Evolutionary conservation across 2,329 filamentous ascomycete species (phyloP), one percentile per base, ranked within the genome.

Genomic region (Aspergillus amoenus): DNA sequence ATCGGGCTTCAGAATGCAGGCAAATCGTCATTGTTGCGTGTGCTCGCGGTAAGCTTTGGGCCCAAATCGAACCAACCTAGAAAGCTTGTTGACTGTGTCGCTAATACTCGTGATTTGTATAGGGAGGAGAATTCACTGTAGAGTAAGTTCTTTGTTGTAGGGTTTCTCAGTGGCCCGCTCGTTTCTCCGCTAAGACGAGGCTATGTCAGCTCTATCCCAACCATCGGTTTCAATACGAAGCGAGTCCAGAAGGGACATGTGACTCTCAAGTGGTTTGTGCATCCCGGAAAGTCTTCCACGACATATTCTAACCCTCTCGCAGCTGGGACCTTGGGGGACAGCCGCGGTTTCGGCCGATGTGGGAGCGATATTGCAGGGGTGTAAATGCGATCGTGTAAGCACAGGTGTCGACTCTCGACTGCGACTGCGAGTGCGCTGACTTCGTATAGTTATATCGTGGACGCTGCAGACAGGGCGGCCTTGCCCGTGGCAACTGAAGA

Each of bases 161-260:
- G 44, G 37, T 51, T 27, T 47, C 39, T 57, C 42, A 40, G 46
- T 30, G 32, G 42, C 43, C 7, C 15, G 18, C 34, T 21, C 21
- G 27, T 34, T 13, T n/a, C 59, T 48, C 64, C 61, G 59, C 55
- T 61, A 63, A 40, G 45, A 59, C 55, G 37, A 55, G 55, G 47
- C 78, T 71, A 21, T 34, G 22, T 47, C 80, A 97, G 93, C 81
- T 96, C 93, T 65, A 97, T 97, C 75, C 94, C 94, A 61, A 99
- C 94, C 15, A 93, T 99, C 69, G 94, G 94, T 64, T 97, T 97
- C 82, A 99, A 97, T 77, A 96, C 97, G 87, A 97, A 97, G 83
- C 88, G 90, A 66, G 92, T 99, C 68, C 93, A 97, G 79, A 93
- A 94, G 72, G 94, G 94, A 67, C 93, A 97, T 84, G 94, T 99